Evolutionary conservation across 108 stramenopile species (phyloP), one percentile per base, ranked within the genome.

Genomic region (Asterionellopsis glacialis): DNA sequence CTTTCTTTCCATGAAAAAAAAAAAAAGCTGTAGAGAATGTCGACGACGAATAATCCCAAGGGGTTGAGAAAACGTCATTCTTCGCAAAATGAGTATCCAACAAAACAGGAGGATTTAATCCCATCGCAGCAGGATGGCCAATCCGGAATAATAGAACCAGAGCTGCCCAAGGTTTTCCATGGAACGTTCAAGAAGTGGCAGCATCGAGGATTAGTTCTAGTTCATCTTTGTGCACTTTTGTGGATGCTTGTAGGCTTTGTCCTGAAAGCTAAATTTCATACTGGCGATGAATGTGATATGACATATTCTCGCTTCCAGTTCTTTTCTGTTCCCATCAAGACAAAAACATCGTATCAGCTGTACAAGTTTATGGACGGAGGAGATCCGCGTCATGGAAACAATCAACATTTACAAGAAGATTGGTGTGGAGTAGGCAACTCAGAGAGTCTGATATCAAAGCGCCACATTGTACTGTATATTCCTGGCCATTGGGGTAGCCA

Each of bases 401-500:
- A 49, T 45, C 45, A 59, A 45, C 55, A 66, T 16, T 15, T 22
- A 33, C 44, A 11, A 27, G 5, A 65, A 38, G 38, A 53, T 27
- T 64, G 75, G 14, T 59, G 66, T 38, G 22, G 72, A 10, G 18
- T 76, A 27, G 67, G 67, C 41, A 72, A 72, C 59, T 72, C 51
- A 54, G 22, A 45, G 9, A 74, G 21, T 55, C 41, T 51, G 69
- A 55, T 26, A 67, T 68, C 33, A 33, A 33, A 33, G 7, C 33
- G 33, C 7, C 2, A 33, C 55, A 64, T 79, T 23, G 87, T 92
- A 9, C 69, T 92, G 15, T 92, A 77, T 59, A 57, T 92, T 25
- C 90, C 90, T 38, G 90, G 90, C 22, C 90, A 92, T 55, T 85
- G 85, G 79, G 90, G 90, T 43, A 75, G 69, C 21, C 83, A 84